A percentile compares a stretch with the other conserved stretches of the same genome.
These are phyloP conservation scores for Zymoseptoria crescenta DNA, from an alignment of 2,329 filamentous ascomycete genomes.

Conservation along the genomic window DNA sequence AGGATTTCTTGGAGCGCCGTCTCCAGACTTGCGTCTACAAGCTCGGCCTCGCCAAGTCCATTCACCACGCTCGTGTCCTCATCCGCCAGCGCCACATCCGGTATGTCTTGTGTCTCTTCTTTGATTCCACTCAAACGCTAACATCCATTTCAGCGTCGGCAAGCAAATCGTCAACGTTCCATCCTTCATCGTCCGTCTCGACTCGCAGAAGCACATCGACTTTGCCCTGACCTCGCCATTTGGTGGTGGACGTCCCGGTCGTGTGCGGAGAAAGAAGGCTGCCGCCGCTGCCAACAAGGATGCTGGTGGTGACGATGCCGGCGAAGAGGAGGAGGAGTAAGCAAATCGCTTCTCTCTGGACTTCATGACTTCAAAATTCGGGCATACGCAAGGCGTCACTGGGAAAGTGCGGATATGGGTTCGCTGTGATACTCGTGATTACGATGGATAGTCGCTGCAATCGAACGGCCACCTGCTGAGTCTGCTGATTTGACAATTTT, in stretches of 20 bases:
- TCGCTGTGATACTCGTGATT: neutral
- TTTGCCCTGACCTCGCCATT: constrained; percentile 96
- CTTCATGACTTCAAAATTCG: neutral
- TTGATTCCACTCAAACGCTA: constrained; percentile 13
- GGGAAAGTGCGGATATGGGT: neutral
- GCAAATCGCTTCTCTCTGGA: neutral
- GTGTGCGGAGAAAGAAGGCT: constrained; percentile 99
- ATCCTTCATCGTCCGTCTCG: constrained; percentile 98
- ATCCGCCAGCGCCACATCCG: constrained; percentile 99
- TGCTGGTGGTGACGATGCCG: constrained; percentile 75
- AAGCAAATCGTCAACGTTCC: constrained; percentile 99
- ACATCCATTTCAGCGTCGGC: constrained; percentile 59
- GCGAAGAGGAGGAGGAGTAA: constrained; percentile 51
- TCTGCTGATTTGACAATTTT: neutral
- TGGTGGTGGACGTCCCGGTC: constrained; percentile 91
- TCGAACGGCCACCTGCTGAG: constrained; percentile 5
- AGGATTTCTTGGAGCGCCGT: constrained; percentile 99
- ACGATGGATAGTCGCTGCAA: constrained; percentile 8
- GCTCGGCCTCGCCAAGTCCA: constrained; percentile 99
- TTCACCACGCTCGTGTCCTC: constrained; percentile 99
- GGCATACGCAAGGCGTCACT: neutral
- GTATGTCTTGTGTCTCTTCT: constrained; percentile 31
- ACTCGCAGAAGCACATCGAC: constrained; percentile 99
- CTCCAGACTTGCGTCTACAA: constrained; percentile 99
- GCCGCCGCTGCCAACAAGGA: constrained; percentile 84